These are phyloP conservation scores for Neopestalotiopsis sp. DNA, from an alignment of 2,329 filamentous ascomycete species.

Conservation along the genomic window DNA sequence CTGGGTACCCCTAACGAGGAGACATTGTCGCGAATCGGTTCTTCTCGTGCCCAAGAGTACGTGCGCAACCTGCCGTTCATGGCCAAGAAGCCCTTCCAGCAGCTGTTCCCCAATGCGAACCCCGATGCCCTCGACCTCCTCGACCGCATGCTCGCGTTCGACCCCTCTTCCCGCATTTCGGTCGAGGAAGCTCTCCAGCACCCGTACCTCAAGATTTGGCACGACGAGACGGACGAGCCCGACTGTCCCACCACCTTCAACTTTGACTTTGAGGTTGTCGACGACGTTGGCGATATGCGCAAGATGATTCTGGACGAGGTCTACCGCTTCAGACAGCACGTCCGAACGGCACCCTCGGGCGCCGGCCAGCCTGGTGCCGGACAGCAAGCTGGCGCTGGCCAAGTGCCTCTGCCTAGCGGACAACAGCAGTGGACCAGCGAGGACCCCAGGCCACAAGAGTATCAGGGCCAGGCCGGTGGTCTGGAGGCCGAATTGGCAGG, in stretches of 20 bases:
- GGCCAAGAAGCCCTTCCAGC: slow-evolving; percentile 89
- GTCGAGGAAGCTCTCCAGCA: slow-evolving; percentile 97
- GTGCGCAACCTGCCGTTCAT: slow-evolving; percentile 95
- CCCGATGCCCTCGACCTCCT: slow-evolving; percentile 94
- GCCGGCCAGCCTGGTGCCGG: slow-evolving; percentile 38
- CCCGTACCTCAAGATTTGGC: slow-evolving; percentile 96
- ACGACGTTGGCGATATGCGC: slow-evolving; percentile 94
- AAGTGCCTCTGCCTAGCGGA: slow-evolving; percentile 59
- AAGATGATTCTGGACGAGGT: slow-evolving; percentile 98
- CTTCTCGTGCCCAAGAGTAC: slow-evolving; percentile 95
- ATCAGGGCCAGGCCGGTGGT: slow-evolving; percentile 51
- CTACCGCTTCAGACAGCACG: slow-evolving; percentile 75
- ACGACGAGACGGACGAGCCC: slow-evolving; percentile 95
- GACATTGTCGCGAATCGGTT: slow-evolving; percentile 91
- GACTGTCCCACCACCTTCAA: slow-evolving; percentile 93
- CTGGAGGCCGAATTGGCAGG: slow-evolving; percentile 66
- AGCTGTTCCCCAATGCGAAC: slow-evolving; percentile 92
- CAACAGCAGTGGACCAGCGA: slow-evolving; percentile 61
- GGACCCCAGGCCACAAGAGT: slow-evolving; percentile 66
- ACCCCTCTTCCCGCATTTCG: slow-evolving; percentile 89
- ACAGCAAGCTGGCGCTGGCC: slow-evolving; percentile 44
- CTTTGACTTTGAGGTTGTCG: slow-evolving; percentile 97
- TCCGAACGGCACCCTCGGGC: slow-evolving; percentile 55
- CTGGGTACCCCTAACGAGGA: slow-evolving; percentile 96
- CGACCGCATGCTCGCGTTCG: slow-evolving; percentile 97